Evolutionary conservation across 2,329 filamentous ascomycete genomes (phyloP).

Genomic region (Aspergillus bombycis): DNA sequence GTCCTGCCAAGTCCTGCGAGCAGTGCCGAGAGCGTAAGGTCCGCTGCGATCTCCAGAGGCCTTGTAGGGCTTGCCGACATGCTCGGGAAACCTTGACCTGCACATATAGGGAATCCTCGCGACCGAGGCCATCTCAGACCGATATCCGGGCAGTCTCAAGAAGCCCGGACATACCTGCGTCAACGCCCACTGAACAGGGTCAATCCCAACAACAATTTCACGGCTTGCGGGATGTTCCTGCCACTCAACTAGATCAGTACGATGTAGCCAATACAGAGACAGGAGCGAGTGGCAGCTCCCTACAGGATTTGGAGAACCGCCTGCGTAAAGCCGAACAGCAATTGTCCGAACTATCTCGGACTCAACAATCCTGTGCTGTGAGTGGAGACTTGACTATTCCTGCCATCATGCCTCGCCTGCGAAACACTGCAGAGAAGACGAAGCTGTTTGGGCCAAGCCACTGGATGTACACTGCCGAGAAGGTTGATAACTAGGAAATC

Average conservation of each 20-base stretch:
- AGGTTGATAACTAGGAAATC: slow-evolving; percentile 4
- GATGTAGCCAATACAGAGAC: background rate
- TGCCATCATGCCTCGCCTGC: slow-evolving; percentile 11
- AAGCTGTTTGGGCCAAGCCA: slow-evolving; percentile 21
- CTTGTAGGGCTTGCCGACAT: slow-evolving; percentile 32
- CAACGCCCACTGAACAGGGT: background rate
- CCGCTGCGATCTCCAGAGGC: slow-evolving; percentile 31
- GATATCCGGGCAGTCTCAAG: background rate
- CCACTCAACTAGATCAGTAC: background rate
- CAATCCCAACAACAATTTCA: background rate
- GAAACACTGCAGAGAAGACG: slow-evolving; percentile 14
- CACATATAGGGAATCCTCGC: slow-evolving; percentile 21
- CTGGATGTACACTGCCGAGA: slow-evolving; percentile 17
- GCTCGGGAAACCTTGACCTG: slow-evolving; percentile 25
- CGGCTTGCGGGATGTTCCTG: background rate
- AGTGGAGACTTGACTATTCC: background rate
- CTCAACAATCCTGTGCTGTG: background rate
- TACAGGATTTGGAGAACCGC: slow-evolving; percentile 13
- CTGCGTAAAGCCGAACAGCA: slow-evolving; percentile 12
- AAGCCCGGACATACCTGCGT: background rate
- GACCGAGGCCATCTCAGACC: slow-evolving; percentile 14
- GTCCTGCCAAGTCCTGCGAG: slow-evolving; percentile 31
- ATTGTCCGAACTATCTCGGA: background rate
- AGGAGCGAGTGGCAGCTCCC: background rate
- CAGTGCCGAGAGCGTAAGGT: slow-evolving; percentile 36